These are phyloP conservation scores for Adansonia digitata DNA, from an alignment of 345 rosid genomes.

Conservation along the genomic window DNA sequence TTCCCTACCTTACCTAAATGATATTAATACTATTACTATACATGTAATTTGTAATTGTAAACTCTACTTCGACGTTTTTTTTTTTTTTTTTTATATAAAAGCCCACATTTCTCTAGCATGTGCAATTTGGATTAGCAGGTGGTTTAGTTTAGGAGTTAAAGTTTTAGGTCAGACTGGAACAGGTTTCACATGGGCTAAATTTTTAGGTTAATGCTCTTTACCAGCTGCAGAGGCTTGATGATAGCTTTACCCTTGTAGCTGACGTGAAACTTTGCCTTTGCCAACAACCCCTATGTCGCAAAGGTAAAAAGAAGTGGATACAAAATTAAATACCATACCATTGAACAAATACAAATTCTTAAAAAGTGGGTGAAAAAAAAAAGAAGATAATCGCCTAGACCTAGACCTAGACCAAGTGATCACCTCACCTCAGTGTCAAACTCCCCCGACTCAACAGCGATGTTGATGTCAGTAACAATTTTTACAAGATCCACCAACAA, in stretches of 20 bases:
- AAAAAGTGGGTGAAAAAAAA: not conserved
- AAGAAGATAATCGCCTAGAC: not conserved
- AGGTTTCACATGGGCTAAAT: not conserved
- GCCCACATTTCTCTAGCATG: not conserved
- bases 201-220: conserved; percentile 18
- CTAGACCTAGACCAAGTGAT: not conserved
- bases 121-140: not conserved
- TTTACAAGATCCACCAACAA: conserved; percentile 86
- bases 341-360: not conserved
- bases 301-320: conserved; percentile 7
- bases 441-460: conserved; percentile 91
- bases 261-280: conserved; percentile 94
- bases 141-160: too few species aligned
- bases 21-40: not conserved
- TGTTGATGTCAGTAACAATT: conserved; percentile 65
- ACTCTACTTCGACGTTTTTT: not conserved
- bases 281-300: conserved; percentile 66
- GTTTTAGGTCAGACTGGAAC: not conserved
- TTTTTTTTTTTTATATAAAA: too few species aligned
- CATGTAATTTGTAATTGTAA: too few species aligned
- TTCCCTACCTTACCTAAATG: not conserved
- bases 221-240: conserved; percentile 94
- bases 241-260: conserved; percentile 78
- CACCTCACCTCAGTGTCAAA: conserved; percentile 83
- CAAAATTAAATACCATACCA: not conserved